Percentiles rank a stretch among this genome's conserved stretches.
Evolutionary conservation across 2,329 filamentous ascomycete genomes (phyloP).

Genomic region (Aspergillus sp.): DNA sequence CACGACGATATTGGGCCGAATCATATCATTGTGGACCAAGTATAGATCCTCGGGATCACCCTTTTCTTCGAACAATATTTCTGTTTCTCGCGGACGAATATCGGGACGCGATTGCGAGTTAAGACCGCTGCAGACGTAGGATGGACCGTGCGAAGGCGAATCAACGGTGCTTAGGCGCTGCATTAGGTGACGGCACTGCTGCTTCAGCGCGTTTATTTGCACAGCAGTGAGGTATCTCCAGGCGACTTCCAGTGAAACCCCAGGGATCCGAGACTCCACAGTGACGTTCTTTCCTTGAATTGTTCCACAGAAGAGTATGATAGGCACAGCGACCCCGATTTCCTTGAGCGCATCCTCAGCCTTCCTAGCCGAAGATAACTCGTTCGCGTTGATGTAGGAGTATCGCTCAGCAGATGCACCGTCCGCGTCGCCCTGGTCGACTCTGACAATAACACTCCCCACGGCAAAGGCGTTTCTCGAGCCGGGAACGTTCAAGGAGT

Average conservation of each 20-base stretch:
- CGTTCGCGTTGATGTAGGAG: constrained; percentile 29
- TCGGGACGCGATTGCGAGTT: constrained; percentile 20
- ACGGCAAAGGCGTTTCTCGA: constrained; percentile 25
- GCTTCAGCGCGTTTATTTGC: constrained; percentile 25
- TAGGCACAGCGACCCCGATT: constrained; percentile 24
- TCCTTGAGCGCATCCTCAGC: constrained; percentile 24
- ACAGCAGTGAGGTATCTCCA: constrained; percentile 27
- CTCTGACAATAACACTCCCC: constrained; percentile 29
- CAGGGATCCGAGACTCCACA: constrained; percentile 32
- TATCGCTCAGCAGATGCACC: constrained; percentile 20
- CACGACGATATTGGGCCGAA: constrained; percentile 29
- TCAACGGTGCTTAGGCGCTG: constrained; percentile 20
- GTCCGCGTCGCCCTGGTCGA: constrained; percentile 22
- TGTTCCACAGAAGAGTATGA: constrained; percentile 28
- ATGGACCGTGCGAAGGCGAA: constrained; percentile 17
- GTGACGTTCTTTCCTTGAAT: constrained; percentile 32
- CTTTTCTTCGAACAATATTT: constrained; percentile 25
- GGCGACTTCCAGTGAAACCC: constrained; percentile 30
- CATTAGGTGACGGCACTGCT: constrained; percentile 27
- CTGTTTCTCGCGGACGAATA: constrained; percentile 17
- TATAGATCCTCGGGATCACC: constrained; percentile 16
- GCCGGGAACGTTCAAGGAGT: constrained; percentile 22
- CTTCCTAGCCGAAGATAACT: constrained; percentile 25
- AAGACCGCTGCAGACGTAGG: constrained; percentile 25
- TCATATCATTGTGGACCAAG: constrained; percentile 31